Base-by-base conservation (phyloP, 2,329 filamentous ascomycete genomes). In the Penicillium sp. region DNA sequence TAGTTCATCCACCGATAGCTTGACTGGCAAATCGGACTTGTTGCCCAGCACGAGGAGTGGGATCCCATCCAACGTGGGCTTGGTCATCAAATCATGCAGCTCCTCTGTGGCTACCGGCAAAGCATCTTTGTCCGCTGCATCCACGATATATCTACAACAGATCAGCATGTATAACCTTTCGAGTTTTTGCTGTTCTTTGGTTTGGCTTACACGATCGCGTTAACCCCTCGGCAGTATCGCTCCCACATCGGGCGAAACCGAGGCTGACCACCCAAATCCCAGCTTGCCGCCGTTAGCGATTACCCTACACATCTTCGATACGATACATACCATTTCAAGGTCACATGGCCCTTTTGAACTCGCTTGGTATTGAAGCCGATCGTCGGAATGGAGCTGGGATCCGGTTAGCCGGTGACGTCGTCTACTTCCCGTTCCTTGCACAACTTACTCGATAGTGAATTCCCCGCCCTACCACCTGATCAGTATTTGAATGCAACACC, bases 311-410 rank as follows among this genome's bases (percentile, higher is more conserved):
- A 9, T n/a, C 8, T 9, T 27, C n/a, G 21, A 37, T 42, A 50
- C 19, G 47, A 46, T 10, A 78, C 82, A 73, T 75, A 88, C 86
- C 95, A 99, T 80, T 98, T 98, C 71, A 99, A 83, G 68, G 95
- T 96, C 75, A 99, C 95, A 85, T 98, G 93, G 68, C 95, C 95
- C 73, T 95, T 93, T 79, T 97, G 93, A 69, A 99, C 92, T 67
- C 90, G 89, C 83, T 98, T 98, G 88, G 97, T 96, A 78, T 98
- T 99, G 83, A 98, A 98, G 65, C 95, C 95, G 69, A 99, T 93
- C 16, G 95, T 99, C 61, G 95, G 95, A 75, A 98, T 97, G 66
- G 93, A 96, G 82, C 93, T 98, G 81, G 72, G 78, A 48, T 54
- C 25, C 37, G 29, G 44, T 54, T 49, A 54, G 31, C 13, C 37